A percentile compares a stretch with the other conserved stretches of the same genome.
phyloP scores from a whole-genome alignment of 2,329 filamentous ascomycete genomes.

The Beauveria brongniartii region DNA sequence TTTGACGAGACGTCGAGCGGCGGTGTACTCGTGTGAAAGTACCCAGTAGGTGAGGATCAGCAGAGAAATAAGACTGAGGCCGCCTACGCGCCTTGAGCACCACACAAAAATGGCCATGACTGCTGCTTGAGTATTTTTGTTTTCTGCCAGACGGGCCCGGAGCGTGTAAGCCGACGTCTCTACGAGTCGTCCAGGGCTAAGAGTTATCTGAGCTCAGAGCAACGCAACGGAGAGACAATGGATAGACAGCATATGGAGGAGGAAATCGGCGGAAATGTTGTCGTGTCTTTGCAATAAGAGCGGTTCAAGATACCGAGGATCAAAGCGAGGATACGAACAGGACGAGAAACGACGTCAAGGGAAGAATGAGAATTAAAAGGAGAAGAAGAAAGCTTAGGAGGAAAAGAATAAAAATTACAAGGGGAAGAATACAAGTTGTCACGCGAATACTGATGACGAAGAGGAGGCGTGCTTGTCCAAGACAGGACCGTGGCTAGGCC shows the following conservation, averaged over 20 bases:
- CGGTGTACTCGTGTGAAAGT: slow-evolving; percentile 40
- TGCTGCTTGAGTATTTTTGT: no score
- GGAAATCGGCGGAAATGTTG: no score
- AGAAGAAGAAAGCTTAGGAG: not conserved
- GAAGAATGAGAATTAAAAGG: not conserved
- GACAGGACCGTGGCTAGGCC: not conserved
- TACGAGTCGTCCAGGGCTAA: no score
- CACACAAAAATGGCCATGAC: slow-evolving; percentile 48
- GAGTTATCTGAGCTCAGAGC: no score
- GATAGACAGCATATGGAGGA: no score
- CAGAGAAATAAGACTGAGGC: slow-evolving; percentile 44
- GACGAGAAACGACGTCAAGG: not conserved
- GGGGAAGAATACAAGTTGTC: not conserved
- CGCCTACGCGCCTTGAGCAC: slow-evolving; percentile 46
- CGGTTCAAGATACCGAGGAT: no score
- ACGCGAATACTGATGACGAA: not conserved
- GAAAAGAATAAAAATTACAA: slow-evolving; percentile 12
- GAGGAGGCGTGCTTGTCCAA: not conserved
- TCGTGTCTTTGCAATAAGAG: no score
- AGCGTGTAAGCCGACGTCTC: not conserved
- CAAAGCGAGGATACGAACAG: not conserved
- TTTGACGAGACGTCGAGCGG: slow-evolving; percentile 28
- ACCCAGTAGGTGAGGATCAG: slow-evolving; percentile 46
- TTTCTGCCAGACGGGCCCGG: not conserved
- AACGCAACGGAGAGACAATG: not conserved